Conservation (phyloP, 257 asterid genomes). For the Voacanga thouarsii region DNA sequence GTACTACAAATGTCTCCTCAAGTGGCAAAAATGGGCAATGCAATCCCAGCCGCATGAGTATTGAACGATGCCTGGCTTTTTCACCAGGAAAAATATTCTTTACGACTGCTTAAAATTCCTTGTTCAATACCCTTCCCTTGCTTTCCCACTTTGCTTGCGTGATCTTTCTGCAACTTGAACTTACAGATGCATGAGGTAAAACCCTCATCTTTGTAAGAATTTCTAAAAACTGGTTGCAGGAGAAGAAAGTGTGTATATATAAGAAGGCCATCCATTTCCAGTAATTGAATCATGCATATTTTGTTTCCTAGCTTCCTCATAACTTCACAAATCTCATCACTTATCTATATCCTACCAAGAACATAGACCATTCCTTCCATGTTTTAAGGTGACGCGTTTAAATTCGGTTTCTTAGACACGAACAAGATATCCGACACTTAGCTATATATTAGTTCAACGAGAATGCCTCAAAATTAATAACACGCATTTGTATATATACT, state of each 20-base stretch:
- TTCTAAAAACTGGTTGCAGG: no score
- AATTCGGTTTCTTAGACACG: no score
- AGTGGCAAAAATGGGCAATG: constrained; percentile 14
- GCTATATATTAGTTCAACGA: no score
- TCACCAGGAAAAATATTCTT: constrained; percentile 5
- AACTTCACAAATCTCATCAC: neutral
- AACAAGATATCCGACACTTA: neutral
- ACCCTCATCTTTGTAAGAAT: neutral
- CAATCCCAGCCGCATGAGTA: constrained; percentile 8
- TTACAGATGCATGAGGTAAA: neutral
- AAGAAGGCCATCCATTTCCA: no score
- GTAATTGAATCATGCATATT: no score
- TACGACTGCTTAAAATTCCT: neutral
- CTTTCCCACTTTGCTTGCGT: neutral
- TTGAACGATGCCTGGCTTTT: neutral
- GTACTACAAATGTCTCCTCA: constrained; percentile 13
- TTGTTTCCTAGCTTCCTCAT: no score
- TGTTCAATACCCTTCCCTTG: neutral
- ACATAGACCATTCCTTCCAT: neutral
- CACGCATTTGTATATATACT: neutral
- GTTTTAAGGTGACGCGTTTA: no score
- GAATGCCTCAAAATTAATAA: neutral
- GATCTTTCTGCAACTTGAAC: neutral
- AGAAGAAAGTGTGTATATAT: no score
- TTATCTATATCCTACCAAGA: no score